Conservation (phyloP, 108 stramenopile species). For the Pseudonitzschia multiseries region DNA sequence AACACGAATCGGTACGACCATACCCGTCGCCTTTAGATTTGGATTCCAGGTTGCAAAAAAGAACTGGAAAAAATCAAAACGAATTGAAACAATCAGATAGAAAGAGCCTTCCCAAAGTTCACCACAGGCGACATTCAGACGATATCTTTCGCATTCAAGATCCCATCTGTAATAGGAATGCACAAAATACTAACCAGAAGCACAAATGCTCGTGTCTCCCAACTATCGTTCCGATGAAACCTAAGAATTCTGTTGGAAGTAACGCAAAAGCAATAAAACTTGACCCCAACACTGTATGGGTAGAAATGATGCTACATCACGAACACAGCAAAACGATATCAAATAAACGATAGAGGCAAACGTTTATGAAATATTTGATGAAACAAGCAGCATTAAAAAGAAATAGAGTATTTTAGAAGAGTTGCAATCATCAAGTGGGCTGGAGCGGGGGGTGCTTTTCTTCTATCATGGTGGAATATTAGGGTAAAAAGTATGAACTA, state of each 20-base stretch:
- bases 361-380: no score
- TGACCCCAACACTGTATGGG: slow-evolving; percentile 26
- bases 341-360: no score
- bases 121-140: background rate
- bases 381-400: no score
- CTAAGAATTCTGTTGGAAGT: background rate
- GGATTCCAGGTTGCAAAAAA: background rate
- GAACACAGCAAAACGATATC: slow-evolving; percentile 12
- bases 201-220: background rate
- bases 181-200: background rate
- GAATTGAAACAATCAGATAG: background rate
- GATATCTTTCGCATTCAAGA: slow-evolving; percentile 16
- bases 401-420: no score
- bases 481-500: no score
- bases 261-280: slow-evolving; percentile 3
- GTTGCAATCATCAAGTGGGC: no score
- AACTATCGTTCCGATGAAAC: background rate
- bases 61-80: background rate
- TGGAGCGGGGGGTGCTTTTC: no score
- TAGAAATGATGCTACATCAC: slow-evolving; percentile 27
- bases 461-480: no score
- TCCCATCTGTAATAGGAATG: background rate
- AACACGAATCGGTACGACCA: slow-evolving; percentile 8
- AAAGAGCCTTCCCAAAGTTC: slow-evolving; percentile 13
- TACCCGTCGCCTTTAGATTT: slow-evolving; percentile 13